Conservation (phyloP, 2,329 filamentous ascomycete species). For the Fusarium longipes region DNA sequence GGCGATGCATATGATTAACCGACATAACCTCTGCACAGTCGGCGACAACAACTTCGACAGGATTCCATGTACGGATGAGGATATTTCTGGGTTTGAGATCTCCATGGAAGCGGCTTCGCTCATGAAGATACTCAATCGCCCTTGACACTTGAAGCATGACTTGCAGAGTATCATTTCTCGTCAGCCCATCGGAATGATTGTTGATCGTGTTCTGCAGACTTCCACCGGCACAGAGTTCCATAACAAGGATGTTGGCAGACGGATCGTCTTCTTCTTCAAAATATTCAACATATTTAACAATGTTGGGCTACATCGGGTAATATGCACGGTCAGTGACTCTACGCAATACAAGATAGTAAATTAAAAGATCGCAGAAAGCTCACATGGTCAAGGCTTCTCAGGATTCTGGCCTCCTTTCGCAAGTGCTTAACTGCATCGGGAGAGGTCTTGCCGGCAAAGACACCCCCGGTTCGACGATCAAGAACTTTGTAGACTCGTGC, state of each 20-base stretch:
- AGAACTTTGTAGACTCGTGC: slow-evolving; percentile 47
- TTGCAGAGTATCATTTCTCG: slow-evolving; percentile 29
- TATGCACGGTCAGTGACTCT: not conserved
- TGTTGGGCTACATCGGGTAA: slow-evolving; percentile 38
- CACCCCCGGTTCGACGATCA: slow-evolving; percentile 36
- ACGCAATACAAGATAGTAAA: not conserved
- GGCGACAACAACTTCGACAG: slow-evolving; percentile 47
- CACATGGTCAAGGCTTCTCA: slow-evolving; percentile 45
- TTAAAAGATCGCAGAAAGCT: not conserved
- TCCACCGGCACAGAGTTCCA: slow-evolving; percentile 48
- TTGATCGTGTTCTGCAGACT: slow-evolving; percentile 47
- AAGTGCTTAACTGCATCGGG: slow-evolving; percentile 37
- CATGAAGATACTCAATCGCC: slow-evolving; percentile 47
- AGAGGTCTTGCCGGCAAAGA: slow-evolving; percentile 49
- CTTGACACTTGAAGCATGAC: slow-evolving; percentile 41
- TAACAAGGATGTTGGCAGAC: slow-evolving; percentile 45
- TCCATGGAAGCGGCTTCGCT: slow-evolving; percentile 40
- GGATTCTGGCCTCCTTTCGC: slow-evolving; percentile 40
- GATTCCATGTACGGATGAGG: slow-evolving; percentile 44
- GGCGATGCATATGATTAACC: slow-evolving; percentile 10
- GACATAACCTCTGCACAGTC: slow-evolving; percentile 49
- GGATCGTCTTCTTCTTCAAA: slow-evolving; percentile 37
- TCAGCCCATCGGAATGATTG: slow-evolving; percentile 33
- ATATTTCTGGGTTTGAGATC: slow-evolving; percentile 52
- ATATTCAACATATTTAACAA: slow-evolving; percentile 47